A percentile compares a stretch with the other conserved stretches of the same genome.
Evolutionary conservation across 208 protist species (phyloP).

Genomic region (Crithidia fasciculata): DNA sequence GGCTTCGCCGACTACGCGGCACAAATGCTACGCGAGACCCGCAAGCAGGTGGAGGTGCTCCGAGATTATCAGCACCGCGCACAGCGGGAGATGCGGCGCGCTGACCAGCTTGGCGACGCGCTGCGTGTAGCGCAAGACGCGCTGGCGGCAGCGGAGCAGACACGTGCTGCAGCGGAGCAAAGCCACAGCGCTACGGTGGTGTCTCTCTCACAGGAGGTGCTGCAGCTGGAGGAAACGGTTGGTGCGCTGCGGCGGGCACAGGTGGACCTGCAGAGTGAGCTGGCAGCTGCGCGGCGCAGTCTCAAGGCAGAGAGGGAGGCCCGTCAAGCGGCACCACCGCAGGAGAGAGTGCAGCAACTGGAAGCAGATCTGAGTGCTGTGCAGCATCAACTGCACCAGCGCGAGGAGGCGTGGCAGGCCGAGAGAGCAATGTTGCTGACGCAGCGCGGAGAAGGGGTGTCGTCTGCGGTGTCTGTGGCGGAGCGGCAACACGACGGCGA

Average conservation of each 20-base stretch:
- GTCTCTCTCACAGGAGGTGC: slow-evolving; percentile 23
- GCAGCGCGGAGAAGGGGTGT: not conserved
- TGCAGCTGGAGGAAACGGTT: slow-evolving; percentile 20
- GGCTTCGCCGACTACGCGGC: slow-evolving; percentile 18
- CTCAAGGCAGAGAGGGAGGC: not conserved
- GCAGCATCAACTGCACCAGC: slow-evolving; percentile 2
- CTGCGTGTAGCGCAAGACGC: slow-evolving; percentile 1
- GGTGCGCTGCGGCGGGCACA: slow-evolving; percentile 11
- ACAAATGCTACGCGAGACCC: slow-evolving; percentile 22
- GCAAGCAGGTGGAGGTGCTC: slow-evolving; percentile 26
- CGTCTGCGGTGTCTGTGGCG: too few species aligned
- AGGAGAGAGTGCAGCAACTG: not conserved
- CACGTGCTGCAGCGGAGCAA: not conserved
- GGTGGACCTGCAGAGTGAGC: slow-evolving; percentile 6
- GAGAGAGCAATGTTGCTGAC: not conserved
- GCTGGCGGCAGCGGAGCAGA: slow-evolving; percentile 6
- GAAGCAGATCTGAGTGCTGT: not conserved
- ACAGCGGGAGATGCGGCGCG: slow-evolving; percentile 12
- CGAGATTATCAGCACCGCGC: slow-evolving; percentile 12
- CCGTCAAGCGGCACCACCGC: not conserved
- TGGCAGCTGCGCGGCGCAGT: not conserved
- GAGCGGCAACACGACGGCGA: too few species aligned
- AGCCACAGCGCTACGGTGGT: not conserved
- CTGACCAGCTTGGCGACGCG: not conserved
- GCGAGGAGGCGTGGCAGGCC: not conserved